Conservation (phyloP, 2,329 filamentous ascomycete species). For the Phyllosticta paracitricarpa region DNA sequence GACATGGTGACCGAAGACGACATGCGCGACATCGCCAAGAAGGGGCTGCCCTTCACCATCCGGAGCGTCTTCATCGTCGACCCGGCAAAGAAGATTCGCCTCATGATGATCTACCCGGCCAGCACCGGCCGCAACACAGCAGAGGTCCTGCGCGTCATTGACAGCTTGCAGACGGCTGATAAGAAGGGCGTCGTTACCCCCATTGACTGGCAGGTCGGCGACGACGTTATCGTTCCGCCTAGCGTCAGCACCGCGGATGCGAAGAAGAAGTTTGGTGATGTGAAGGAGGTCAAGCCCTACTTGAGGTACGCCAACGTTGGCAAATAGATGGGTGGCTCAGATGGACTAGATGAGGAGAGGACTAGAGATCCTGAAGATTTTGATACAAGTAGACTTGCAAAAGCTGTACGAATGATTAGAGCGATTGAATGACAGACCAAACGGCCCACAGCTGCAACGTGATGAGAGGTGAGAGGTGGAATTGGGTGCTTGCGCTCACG, state of each 20-base stretch:
- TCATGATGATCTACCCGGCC: slow-evolving; percentile 53
- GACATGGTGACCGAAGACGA: slow-evolving; percentile 46
- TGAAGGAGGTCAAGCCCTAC: slow-evolving; percentile 54
- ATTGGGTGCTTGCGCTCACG: not conserved
- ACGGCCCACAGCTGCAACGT: not conserved
- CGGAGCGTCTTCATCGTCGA: slow-evolving; percentile 57
- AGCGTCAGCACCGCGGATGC: slow-evolving; percentile 48
- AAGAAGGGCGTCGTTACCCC: slow-evolving; percentile 51
- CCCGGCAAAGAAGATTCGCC: slow-evolving; percentile 54
- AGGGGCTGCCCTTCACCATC: slow-evolving; percentile 52
- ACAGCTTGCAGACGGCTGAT: slow-evolving; percentile 47
- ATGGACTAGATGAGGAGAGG: not conserved
- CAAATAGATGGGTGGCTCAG: not conserved
- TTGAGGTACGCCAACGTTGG: slow-evolving; percentile 40
- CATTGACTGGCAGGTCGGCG: slow-evolving; percentile 50
- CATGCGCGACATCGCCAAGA: slow-evolving; percentile 48
- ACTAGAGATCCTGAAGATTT: not conserved
- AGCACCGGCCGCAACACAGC: slow-evolving; percentile 49
- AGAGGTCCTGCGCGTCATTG: slow-evolving; percentile 42
- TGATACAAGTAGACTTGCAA: not conserved
- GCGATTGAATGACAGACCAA: not conserved
- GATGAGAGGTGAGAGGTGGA: not conserved
- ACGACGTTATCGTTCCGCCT: slow-evolving; percentile 54
- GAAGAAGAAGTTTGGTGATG: slow-evolving; percentile 49
- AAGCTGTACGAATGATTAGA: not conserved